Conservation (phyloP, 257 asterid genomes). For the Solanum rostratum region DNA sequence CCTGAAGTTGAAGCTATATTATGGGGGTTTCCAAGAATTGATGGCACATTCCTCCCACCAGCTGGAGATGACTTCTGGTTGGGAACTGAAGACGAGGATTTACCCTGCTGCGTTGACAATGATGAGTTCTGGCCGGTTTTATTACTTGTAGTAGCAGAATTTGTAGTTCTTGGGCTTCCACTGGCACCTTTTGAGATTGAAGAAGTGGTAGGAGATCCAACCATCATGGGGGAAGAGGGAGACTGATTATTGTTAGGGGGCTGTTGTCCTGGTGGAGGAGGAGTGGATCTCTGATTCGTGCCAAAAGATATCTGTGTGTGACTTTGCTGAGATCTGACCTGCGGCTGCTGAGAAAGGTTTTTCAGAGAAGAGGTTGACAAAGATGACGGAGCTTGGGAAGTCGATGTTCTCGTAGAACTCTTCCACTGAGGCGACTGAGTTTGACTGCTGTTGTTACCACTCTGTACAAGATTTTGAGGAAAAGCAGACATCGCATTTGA, state of each 20-base stretch:
- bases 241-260: slow-evolving; percentile 35
- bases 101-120: slow-evolving; percentile 41
- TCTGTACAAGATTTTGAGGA: slow-evolving; percentile 64
- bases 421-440: slow-evolving; percentile 82
- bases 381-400: slow-evolving; percentile 50
- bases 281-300: slow-evolving; percentile 53
- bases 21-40: slow-evolving; percentile 66
- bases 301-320: slow-evolving; percentile 86
- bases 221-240: slow-evolving; percentile 61
- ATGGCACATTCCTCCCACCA: slow-evolving; percentile 33
- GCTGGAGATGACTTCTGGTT: slow-evolving; percentile 55
- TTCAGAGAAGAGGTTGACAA: slow-evolving; percentile 36
- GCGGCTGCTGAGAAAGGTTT: slow-evolving; percentile 61
- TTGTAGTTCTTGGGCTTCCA: slow-evolving; percentile 73
- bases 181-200: slow-evolving; percentile 77
- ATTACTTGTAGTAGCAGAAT: slow-evolving; percentile 42
- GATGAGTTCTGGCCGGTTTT: slow-evolving; percentile 49
- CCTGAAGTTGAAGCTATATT: slow-evolving; percentile 27
- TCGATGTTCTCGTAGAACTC: slow-evolving; percentile 29
- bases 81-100: slow-evolving; percentile 25
- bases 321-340: slow-evolving; percentile 47
- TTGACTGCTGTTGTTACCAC: slow-evolving; percentile 37
- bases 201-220: slow-evolving; percentile 81
- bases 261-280: slow-evolving; percentile 37
- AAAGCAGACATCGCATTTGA: slow-evolving; percentile 36